Base-by-base conservation (phyloP, 192 early-diverging fungal genomes). In the Coemansia interrupta region DNA sequence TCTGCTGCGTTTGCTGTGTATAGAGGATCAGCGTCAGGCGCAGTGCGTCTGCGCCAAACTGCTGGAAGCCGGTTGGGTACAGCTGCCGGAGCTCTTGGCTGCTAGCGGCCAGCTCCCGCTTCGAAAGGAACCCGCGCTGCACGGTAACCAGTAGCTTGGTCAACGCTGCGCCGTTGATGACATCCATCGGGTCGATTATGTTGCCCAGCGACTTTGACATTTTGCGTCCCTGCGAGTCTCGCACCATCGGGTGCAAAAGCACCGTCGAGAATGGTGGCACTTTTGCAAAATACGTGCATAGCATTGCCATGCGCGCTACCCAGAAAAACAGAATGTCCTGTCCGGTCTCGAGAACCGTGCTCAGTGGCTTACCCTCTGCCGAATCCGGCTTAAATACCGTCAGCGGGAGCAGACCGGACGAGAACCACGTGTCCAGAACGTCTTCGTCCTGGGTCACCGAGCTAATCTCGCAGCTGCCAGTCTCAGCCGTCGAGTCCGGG, bases 341-440 rank as follows among this genome's bases (percentile, higher is more conserved):
- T 0, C 96, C 96, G 19, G 96, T 96, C 67, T 97, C 95, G 54
- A 98, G 84, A 19, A 97, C 59, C 8, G 83, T 77, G 57, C 87
- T 87, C 15, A 95, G 92, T 0, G 66, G 56, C 23, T 13, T 45
- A 18, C 29, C 71, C 73, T 24, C 70, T 36, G 32, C 32, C 32
- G 32, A 3, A 10, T 70, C 17, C 39, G 51, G 58, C 64, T 36
- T 36, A 13, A 89, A 74, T 17, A 79, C 80, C 8, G 94, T 89
- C 28, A 98, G 79, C 7, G 96, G 96, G 80, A 95, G 84, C 20
- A 98, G 82, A 6, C 84, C 94, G 15, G 94, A 91, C 13, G 95
- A 97, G 60, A 98, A 98, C 95, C 96, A 98, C 3, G 96, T 98
- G 66, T 98, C 96, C 17, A 98, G 68, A 17, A 98, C 96, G 68